These are phyloP conservation scores for Leccinum obscurum DNA, from an alignment of 768 basidiomycete species.

Conservation along the genomic window DNA sequence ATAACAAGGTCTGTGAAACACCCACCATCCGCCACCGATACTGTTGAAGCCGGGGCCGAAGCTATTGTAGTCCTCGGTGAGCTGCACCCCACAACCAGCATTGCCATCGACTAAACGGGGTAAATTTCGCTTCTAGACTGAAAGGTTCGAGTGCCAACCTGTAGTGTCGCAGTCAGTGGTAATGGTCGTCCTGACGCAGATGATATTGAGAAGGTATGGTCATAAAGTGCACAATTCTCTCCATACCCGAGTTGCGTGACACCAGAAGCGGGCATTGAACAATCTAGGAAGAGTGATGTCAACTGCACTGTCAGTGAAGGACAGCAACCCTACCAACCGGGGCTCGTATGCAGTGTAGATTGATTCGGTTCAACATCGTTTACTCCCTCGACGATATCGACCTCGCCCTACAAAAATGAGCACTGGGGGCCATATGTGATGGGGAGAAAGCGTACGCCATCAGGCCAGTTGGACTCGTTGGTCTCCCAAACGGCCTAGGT, in stretches of 20 bases:
- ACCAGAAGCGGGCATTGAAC: conserved; percentile 27
- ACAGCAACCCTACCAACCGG: conserved; percentile 33
- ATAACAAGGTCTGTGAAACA: background rate
- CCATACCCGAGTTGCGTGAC: conserved; percentile 28
- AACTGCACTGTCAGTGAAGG: background rate
- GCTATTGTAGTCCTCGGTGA: conserved; percentile 26
- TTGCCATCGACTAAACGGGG: conserved; percentile 29
- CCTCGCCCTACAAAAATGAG: conserved; percentile 25
- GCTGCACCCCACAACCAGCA: conserved; percentile 38
- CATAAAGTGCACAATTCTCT: background rate
- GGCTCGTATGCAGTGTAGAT: conserved; percentile 56
- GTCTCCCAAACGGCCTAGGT: conserved; percentile 33
- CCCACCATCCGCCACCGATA: conserved; percentile 42
- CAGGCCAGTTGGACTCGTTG: conserved; percentile 25
- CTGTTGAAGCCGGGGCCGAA: conserved; percentile 33
- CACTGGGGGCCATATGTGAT: background rate
- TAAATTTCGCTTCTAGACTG: conserved; percentile 3
- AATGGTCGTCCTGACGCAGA: conserved; percentile 17
- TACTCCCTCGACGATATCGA: conserved; percentile 41
- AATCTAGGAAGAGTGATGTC: conserved; percentile 16
- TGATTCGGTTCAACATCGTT: conserved; percentile 54
- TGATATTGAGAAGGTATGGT: background rate
- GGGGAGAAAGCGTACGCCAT: conserved; percentile 16
- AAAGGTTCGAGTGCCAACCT: conserved; percentile 9
- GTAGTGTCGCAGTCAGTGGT: conserved; percentile 25